Evolutionary conservation across 176 grass and related monocot species (phyloP), one percentile per base, ranked within the genome.

Genomic region (Phoenix roebelenii): DNA sequence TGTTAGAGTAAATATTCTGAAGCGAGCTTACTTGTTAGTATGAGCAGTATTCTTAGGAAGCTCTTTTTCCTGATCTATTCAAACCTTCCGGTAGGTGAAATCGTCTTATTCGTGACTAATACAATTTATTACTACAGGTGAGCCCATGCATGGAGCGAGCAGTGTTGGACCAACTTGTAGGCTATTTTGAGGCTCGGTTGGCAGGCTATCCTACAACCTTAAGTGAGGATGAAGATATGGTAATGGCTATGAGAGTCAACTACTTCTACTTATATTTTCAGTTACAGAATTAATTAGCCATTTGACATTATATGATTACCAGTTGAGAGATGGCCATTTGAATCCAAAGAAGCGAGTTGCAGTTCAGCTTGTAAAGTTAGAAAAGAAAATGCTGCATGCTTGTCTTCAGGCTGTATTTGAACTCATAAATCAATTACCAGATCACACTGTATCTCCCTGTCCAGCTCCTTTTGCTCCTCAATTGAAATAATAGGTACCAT

Each of bases 331-430:
- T 83, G 72, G 69, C 60, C 85, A 66, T 75, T 85, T 97, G 93
- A 77, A 88, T 63, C 81, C 87, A 66, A 97, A 97, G 76, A 97
- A 77, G 53, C 74, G 83, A 71, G 93, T 97, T 64, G 93, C 93
- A 28, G 78, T 71, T 51, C 84, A 89, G 51, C 93, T 92, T 80
- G 73, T 92, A 61, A 92, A 75, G 60, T 70, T 92, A 55, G 93
- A 97, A 60, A 97, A 97, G 79, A 97, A 83, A 77, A 88, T 97
- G 63, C 72, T 97, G 52, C 93, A 88, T 85, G 84, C 72, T 53
- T 97, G 84, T 80, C 77, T 97, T 61, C 73, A 80, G 77, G 87
- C 70, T 64, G 78, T 70, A 66, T 75, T 70, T 7, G 76, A 88
- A 69, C 64, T 98, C 25, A 92, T 88, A 85, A 78, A 72, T 32